Conservation (phyloP, 495 filamentous ascomycete genomes). For the Rostrohypoxylon terebratum region DNA sequence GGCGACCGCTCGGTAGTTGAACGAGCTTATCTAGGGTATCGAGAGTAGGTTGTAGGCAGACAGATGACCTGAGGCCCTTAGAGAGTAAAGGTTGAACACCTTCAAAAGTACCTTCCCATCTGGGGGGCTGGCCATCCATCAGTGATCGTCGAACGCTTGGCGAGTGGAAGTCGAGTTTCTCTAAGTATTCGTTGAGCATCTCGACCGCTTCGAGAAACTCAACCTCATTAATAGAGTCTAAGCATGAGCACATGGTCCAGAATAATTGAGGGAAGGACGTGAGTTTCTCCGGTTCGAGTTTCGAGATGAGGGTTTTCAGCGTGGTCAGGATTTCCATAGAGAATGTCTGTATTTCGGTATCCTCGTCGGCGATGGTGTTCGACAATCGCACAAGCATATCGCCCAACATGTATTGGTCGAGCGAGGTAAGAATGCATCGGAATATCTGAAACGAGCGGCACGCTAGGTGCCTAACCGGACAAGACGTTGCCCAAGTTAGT, state of each 20-base stretch:
- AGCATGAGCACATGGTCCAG: conserved; percentile 95
- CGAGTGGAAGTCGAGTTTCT: conserved; percentile 83
- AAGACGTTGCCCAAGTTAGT: conserved; percentile 94
- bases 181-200: conserved; percentile 90
- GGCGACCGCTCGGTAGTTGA: conserved; percentile 78
- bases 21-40: conserved; percentile 80
- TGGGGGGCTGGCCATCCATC: conserved; percentile 79
- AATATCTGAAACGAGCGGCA: conserved; percentile 98
- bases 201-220: conserved; percentile 92
- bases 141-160: conserved; percentile 74
- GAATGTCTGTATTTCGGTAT: conserved; percentile 91
- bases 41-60: conserved; percentile 81
- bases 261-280: conserved; percentile 92
- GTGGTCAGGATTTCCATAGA: conserved; percentile 98
- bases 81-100: conserved; percentile 87
- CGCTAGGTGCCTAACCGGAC: conserved; percentile 93
- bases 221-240: conserved; percentile 93
- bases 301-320: conserved; percentile 86
- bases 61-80: conserved; percentile 90
- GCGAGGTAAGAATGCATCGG: conserved; percentile 86
- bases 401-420: conserved; percentile 92
- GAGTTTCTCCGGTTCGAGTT: conserved; percentile 81
- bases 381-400: conserved; percentile 96
- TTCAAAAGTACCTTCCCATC: conserved; percentile 91
- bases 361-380: conserved; percentile 94